Evolutionary conservation across 495 filamentous ascomycete genomes (phyloP).

Genomic region (Penicillium turbatum): DNA sequence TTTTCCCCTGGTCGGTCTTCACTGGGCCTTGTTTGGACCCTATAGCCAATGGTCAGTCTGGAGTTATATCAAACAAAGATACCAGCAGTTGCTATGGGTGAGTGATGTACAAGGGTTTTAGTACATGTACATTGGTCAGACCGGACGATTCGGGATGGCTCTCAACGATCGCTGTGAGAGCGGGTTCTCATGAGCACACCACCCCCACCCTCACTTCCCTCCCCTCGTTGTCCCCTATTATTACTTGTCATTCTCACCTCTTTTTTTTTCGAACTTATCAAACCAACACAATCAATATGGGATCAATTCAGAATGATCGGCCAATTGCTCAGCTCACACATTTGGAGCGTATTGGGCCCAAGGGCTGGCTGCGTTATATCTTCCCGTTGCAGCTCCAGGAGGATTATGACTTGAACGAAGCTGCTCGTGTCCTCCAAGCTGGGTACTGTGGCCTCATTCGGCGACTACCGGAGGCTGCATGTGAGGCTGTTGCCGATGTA

Average conservation of each 20-base stretch:
- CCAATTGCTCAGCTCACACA: conserved; percentile 22
- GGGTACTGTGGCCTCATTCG: conserved; percentile 26
- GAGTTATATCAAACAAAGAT: too few species aligned
- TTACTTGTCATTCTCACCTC: too few species aligned
- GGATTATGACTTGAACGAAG: conserved; percentile 23
- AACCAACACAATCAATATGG: conserved; percentile 5
- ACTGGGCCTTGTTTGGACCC: too few species aligned
- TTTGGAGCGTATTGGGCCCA: conserved; percentile 34
- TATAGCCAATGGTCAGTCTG: too few species aligned
- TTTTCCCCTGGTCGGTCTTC: too few species aligned
- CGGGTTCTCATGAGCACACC: background rate
- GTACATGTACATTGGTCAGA: too few species aligned
- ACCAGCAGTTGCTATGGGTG: too few species aligned
- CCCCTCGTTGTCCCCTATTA: too few species aligned
- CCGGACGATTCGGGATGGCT: too few species aligned
- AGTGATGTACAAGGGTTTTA: too few species aligned
- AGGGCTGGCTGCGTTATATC: conserved; percentile 31
- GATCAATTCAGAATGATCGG: background rate
- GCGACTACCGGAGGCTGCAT: conserved; percentile 26
- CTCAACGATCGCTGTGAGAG: background rate
- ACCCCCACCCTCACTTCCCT: too few species aligned
- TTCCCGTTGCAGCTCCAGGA: conserved; percentile 26
- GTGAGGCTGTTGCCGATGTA: conserved; percentile 30
- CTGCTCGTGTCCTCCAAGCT: conserved; percentile 20
- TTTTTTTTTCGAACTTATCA: background rate